Percentiles rank a stretch among this genome's conserved stretches.
These are phyloP conservation scores for Chondrostereum purpureum DNA, from an alignment of 1,284 basidiomycete genomes.

Conservation along the genomic window DNA sequence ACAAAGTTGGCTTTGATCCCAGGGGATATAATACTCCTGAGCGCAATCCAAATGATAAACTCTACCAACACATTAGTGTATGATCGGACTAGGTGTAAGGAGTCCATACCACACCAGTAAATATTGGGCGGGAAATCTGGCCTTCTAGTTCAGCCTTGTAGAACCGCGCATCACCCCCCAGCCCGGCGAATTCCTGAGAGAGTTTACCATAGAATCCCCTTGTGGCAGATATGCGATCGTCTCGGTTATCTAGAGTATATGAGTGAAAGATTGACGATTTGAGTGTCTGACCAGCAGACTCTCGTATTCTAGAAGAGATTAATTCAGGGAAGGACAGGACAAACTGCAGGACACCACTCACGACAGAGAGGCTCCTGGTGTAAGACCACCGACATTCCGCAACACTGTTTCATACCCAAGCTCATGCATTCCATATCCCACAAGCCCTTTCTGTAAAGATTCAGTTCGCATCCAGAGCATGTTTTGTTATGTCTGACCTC, in stretches of 20 bases:
- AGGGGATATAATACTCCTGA: slow-evolving; percentile 59
- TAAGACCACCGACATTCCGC: slow-evolving; percentile 67
- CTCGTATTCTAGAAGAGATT: slow-evolving; percentile 62
- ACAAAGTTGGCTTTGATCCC: slow-evolving; percentile 38
- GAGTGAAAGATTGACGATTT: slow-evolving; percentile 86
- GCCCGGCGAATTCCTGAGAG: slow-evolving; percentile 72
- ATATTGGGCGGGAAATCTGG: slow-evolving; percentile 56
- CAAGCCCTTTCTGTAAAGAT: slow-evolving; percentile 3
- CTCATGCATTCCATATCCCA: slow-evolving; percentile 57
- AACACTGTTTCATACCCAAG: slow-evolving; percentile 77
- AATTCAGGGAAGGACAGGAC: slow-evolving; percentile 6
- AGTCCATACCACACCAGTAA: slow-evolving; percentile 48
- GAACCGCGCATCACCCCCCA: slow-evolving; percentile 68
- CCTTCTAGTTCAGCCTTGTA: slow-evolving; percentile 69
- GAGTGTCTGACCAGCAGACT: slow-evolving; percentile 70
- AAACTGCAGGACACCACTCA: slow-evolving; percentile 25
- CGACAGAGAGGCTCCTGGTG: slow-evolving; percentile 76
- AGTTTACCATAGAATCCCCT: slow-evolving; percentile 59
- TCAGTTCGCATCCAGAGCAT: neutral
- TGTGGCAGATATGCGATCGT: slow-evolving; percentile 64
- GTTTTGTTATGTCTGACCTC: slow-evolving; percentile 35
- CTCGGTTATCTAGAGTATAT: slow-evolving; percentile 73
- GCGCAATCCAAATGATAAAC: slow-evolving; percentile 56
- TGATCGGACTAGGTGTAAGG: neutral
- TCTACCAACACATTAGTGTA: slow-evolving; percentile 29